Evolutionary conservation across 2,329 filamentous ascomycete species (phyloP).

Genomic region (Xenosphaeropsis pyriputrescens): DNA sequence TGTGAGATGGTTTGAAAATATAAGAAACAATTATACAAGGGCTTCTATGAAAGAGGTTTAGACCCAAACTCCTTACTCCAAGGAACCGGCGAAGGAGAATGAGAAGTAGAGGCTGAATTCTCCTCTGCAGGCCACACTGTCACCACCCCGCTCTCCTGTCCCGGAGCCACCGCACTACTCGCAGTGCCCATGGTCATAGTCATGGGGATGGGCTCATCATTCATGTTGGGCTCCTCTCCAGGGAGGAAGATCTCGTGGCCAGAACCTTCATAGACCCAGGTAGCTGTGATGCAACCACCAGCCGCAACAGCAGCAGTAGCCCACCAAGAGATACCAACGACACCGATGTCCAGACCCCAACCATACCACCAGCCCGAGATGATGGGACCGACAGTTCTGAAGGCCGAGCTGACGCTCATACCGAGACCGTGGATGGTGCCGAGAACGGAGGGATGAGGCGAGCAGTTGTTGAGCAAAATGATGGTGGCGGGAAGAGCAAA

Average conservation of each 20-base stretch:
- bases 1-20: no score
- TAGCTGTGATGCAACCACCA: slow-evolving; percentile 40
- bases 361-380: slow-evolving; percentile 38
- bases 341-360: slow-evolving; percentile 32
- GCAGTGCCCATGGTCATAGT: no score
- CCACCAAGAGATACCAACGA: slow-evolving; percentile 44
- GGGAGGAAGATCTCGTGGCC: slow-evolving; percentile 44
- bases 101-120: no score
- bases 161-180: no score
- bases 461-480: slow-evolving; percentile 45
- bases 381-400: slow-evolving; percentile 39
- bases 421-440: slow-evolving; percentile 44
- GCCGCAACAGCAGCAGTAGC: slow-evolving; percentile 33
- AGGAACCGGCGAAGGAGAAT: no score
- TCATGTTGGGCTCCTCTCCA: slow-evolving; percentile 18
- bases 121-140: no score
- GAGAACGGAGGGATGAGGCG: slow-evolving; percentile 37
- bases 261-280: slow-evolving; percentile 48
- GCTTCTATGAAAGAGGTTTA: no score
- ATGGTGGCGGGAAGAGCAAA: slow-evolving; percentile 42
- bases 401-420: slow-evolving; percentile 36
- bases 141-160: no score
- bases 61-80: no score
- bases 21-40: no score
- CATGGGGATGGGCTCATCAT: no score